Evolutionary conservation across 306 rosid species (phyloP).

Genomic region (Ammopiptanthus mongolicus): DNA sequence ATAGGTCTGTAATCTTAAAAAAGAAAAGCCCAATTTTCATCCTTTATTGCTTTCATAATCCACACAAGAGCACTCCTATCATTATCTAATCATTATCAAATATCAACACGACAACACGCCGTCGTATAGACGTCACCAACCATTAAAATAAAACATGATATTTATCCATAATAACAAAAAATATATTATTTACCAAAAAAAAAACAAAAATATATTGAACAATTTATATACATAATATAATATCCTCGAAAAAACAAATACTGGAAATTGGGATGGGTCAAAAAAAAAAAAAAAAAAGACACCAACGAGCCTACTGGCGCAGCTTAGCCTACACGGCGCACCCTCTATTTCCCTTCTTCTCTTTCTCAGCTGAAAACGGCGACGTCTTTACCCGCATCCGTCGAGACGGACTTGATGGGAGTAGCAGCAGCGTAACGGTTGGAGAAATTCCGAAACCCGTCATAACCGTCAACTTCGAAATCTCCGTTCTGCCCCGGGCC

Average conservation of each 20-base stretch:
- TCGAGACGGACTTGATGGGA: constrained; percentile 18
- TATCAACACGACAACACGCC: neutral
- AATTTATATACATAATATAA: neutral
- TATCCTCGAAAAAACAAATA: neutral
- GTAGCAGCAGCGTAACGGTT: constrained; percentile 49
- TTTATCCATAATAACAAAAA: neutral
- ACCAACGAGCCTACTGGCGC: neutral
- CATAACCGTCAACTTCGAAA: constrained; percentile 34
- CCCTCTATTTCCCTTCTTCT: neutral
- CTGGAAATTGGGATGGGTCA: neutral
- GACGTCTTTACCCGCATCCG: constrained; percentile 23
- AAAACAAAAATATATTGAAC: too few relatives aligned
- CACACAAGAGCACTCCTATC: neutral
- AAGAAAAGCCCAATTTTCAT: too few relatives aligned
- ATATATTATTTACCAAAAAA: too few relatives aligned
- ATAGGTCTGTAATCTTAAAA: too few relatives aligned
- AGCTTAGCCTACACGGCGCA: constrained; percentile 18
- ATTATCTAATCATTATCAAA: neutral
- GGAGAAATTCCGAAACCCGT: constrained; percentile 56
- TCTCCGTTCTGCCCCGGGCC: constrained; percentile 48
- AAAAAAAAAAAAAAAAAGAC: neutral
- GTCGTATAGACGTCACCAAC: neutral
- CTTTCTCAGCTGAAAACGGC: constrained; percentile 30
- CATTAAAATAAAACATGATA: neutral
- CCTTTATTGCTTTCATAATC: neutral